phyloP scores from a whole-genome alignment of 352 stramenopile species.

The Phytopythium ostracodes region DNA sequence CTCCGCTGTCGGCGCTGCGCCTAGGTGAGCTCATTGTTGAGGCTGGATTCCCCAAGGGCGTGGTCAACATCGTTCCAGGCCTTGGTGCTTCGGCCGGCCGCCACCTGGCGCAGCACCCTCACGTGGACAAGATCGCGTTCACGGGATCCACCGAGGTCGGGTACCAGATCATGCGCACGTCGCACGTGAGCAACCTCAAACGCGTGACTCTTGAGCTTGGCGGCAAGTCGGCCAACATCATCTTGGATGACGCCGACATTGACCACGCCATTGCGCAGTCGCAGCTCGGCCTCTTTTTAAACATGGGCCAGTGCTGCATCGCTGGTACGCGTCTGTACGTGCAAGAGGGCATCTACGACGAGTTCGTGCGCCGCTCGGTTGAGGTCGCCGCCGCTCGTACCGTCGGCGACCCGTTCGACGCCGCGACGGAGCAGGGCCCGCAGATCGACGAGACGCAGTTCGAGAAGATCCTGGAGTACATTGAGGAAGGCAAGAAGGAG shows the following conservation, averaged over 20 bases:
- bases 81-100: constrained; percentile 30
- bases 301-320: constrained; percentile 86
- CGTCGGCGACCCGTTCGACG: constrained; percentile 47
- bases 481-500: constrained; percentile 67
- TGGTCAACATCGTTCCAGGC: constrained; percentile 79
- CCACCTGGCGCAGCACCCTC: constrained; percentile 29
- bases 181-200: constrained; percentile 62
- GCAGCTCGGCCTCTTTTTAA: constrained; percentile 71
- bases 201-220: constrained; percentile 68
- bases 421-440: constrained; percentile 37
- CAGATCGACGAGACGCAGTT: constrained; percentile 70
- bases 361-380: constrained; percentile 63
- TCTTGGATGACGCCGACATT: constrained; percentile 63
- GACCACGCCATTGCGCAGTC: constrained; percentile 43
- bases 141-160: constrained; percentile 58
- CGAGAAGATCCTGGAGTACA: constrained; percentile 78
- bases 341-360: constrained; percentile 78
- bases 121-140: constrained; percentile 78
- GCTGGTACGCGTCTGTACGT: constrained; percentile 80
- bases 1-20: constrained; percentile 89
- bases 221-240: constrained; percentile 72
- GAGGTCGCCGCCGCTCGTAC: constrained; percentile 43
- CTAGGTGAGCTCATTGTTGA: constrained; percentile 78
- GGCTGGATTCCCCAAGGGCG: constrained; percentile 71
- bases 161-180: constrained; percentile 44